Evolutionary conservation across 805 yeast species (phyloP).

Genomic region (Nakazawaea ishiwadae): DNA sequence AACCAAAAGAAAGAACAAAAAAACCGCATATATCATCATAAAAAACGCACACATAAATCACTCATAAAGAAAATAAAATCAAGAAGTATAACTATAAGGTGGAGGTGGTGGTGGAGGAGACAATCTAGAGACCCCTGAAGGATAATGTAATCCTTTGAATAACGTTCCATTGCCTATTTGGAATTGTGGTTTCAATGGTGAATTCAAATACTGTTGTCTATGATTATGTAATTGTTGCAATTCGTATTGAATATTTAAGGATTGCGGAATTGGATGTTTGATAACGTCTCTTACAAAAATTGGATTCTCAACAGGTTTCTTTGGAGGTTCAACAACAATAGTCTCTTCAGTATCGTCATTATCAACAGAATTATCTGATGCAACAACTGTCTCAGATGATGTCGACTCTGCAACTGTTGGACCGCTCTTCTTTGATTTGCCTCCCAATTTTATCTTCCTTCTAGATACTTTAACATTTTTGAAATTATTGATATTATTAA

Average conservation of each 20-base stretch:
- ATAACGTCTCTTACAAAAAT: background rate
- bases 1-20: too few relatives aligned
- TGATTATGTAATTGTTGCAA: conserved; percentile 9
- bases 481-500: conserved; percentile 6
- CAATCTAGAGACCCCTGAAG: background rate
- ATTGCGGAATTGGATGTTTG: conserved; percentile 10
- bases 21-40: too few relatives aligned
- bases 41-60: too few relatives aligned
- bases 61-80: too few relatives aligned
- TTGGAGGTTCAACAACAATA: background rate
- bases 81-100: background rate
- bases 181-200: conserved; percentile 11
- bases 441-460: conserved; percentile 11
- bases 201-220: conserved; percentile 11
- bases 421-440: background rate
- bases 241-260: conserved; percentile 6
- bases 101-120: conserved; percentile 10
- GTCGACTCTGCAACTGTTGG: too few relatives aligned
- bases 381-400: too few relatives aligned
- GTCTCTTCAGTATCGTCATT: background rate
- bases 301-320: background rate
- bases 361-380: background rate
- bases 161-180: background rate
- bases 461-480: conserved; percentile 12
- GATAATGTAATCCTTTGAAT: conserved; percentile 7